Base-by-base conservation (phyloP, 2,329 filamentous ascomycete genomes). In the Penicillium aurantiogriseum region DNA sequence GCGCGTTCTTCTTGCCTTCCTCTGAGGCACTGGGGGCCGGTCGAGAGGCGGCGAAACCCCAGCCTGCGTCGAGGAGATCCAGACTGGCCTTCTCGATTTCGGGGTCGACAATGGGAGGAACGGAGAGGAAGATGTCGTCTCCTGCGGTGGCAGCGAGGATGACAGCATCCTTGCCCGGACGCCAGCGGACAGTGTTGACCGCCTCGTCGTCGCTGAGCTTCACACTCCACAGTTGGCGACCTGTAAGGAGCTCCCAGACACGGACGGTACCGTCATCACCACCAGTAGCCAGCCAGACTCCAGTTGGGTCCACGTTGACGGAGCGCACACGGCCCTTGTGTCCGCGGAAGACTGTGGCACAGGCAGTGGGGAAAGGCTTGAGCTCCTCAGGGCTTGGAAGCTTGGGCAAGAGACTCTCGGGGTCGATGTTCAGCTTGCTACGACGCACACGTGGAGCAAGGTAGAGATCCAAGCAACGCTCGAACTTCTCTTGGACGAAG, bases 391-490 rank as follows among this genome's bases (percentile, higher is more conserved):
- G 93, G 58, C 89, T 90, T 8, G 95, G 94, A 8, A 99, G 82
- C 74, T 97, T 97, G 13, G 94, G 93, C 36, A 99, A 83, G 50
- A 99, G 81, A 38, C 91, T 96, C 74, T 90, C 89, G 3, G 94
- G 94, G 68, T 99, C 94, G 70, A 99, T 97, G 77, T 97, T 96
- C 69, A 99, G 85, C 75, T 92, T 90, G 79, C 92, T 97, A 74
- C 95, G 89, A 59, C 93, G 87, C 56, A 99, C 87, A 69, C 94
- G 85, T 46, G 95, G 94, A 17, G 95, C 94, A 58, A 99, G 83
- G 74, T 99, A 99, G 19, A 99, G 83, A 76, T 99, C 95, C 65
- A 99, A 80, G 73, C 92, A 97, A 63, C 95, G 84, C 75, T 99
- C 92, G 68, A 99, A 99, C 65, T 92, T 88, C 76, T 99, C 94